phyloP scores from a whole-genome alignment of 176 grass and related monocot genomes.

The Elymus sibiricus region DNA sequence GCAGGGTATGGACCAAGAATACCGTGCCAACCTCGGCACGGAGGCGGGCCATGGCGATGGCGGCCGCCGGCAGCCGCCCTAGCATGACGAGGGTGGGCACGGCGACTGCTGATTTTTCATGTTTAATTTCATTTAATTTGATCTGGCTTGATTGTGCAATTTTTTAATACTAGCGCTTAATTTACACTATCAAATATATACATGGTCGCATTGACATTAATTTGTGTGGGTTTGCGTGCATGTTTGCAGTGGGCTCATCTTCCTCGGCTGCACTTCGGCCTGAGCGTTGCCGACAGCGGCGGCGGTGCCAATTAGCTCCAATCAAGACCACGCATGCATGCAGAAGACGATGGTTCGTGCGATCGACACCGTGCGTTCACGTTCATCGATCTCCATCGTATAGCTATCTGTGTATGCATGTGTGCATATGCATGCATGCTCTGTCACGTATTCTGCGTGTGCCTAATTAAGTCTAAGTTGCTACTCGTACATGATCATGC shows the following conservation, averaged over 20 bases:
- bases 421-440: neutral
- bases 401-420: neutral
- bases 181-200: neutral
- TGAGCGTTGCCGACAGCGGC: constrained; percentile 38
- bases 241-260: constrained; percentile 88
- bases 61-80: too few species aligned
- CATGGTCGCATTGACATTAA: neutral
- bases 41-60: too few species aligned
- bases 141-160: neutral
- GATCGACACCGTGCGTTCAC: neutral
- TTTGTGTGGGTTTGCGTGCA: neutral
- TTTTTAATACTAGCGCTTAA: too few species aligned
- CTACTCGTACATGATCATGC: neutral
- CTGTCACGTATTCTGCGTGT: neutral
- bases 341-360: neutral
- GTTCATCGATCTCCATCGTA: neutral
- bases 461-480: neutral
- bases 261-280: constrained; percentile 77
- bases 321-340: neutral
- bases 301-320: neutral
- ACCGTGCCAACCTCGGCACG: too few species aligned
- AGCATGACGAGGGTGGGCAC: too few species aligned
- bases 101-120: too few species aligned
- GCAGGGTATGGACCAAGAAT: too few species aligned
- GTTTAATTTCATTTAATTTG: neutral